A percentile compares a stretch with the other conserved stretches of the same genome.
phyloP scores from a whole-genome alignment of 2,329 filamentous ascomycete species.

The Hymenoscyphus salicellus region DNA sequence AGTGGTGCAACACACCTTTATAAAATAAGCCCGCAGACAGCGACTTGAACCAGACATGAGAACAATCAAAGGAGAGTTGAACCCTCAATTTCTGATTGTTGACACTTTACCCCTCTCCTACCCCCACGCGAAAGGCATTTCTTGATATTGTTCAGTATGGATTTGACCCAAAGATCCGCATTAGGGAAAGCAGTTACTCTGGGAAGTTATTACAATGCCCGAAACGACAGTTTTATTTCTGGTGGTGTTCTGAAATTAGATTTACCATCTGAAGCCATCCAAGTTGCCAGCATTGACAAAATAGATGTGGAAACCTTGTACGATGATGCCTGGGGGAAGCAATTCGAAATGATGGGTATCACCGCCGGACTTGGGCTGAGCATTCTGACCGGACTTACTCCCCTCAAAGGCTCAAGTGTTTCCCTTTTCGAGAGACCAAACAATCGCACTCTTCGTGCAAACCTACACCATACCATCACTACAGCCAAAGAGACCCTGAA shows the following conservation, averaged over 20 bases:
- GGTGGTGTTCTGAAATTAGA: conserved; percentile 11
- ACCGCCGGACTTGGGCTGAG: conserved; percentile 21
- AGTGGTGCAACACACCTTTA: neutral
- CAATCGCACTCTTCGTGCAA: conserved; percentile 15
- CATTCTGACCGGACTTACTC: conserved; percentile 22
- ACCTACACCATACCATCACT: conserved; percentile 18
- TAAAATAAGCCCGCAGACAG: too few relatives aligned
- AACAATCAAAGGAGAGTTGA: too few relatives aligned
- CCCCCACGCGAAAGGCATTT: too few relatives aligned
- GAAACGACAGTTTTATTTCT: conserved; percentile 23
- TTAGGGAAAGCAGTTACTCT: conserved; percentile 23
- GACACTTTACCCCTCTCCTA: too few relatives aligned
- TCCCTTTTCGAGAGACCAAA: conserved; percentile 19
- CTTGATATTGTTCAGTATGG: too few relatives aligned
- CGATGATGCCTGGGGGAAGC: conserved; percentile 18
- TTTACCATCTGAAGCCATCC: conserved; percentile 13
- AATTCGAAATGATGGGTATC: conserved; percentile 21
- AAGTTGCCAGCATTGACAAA: neutral
- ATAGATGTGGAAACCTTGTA: conserved; percentile 8
- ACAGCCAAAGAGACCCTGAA: conserved; percentile 21
- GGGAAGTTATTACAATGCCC: conserved; percentile 26
- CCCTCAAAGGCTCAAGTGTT: conserved; percentile 14
- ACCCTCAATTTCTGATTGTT: too few relatives aligned
- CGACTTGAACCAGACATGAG: too few relatives aligned
- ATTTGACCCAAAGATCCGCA: conserved; percentile 13